Base-by-base conservation (phyloP, 345 rosid genomes). In the Combretum micranthum region DNA sequence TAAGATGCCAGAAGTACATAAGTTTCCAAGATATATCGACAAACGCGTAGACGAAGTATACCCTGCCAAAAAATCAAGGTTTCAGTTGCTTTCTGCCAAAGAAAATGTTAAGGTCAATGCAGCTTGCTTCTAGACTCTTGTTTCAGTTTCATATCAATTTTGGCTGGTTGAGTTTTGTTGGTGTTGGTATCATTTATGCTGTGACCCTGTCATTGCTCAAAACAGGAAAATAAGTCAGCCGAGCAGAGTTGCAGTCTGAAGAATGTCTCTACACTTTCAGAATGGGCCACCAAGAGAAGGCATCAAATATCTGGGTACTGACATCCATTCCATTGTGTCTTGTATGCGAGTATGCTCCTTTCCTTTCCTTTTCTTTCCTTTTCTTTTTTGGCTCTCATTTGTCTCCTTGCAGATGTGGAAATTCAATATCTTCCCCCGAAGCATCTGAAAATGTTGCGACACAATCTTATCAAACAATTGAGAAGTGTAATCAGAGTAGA, bases 61-160 rank as follows among this genome's bases (percentile, higher is more conserved):
- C 66, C 90, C 95, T 57, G 88, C 75, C 44, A 87, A 83, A 75
- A 93, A 93, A 62, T 70, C 86, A 48, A 81, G 86, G 76, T 70
- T 77, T 56, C 72, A 75, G 75, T 57, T 75, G 71, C 64, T 56
- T 44, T 59, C 80, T 20, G 75, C 60, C 59, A 93, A 90, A 73
- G 99, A 76, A 53, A 82, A 68, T 68, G 65, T 70, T 13, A 79
- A 90, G 96, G 97, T 93, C 57, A 47, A 69, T 52, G 44, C 13
- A 22, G 18, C 22, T 53, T 22, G 12, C 42, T 55, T 60, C 19
- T 11, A 39, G 20, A 46, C 56, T 65, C 56, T 61, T 15, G 19
- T 56, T 55, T 15, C 20, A 44, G 18, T 52, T 26, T 51, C 4
- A 13, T 53, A 14, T 69, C 13, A 18, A 18, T 19, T 20, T 2